phyloP scores from a whole-genome alignment of 139 green algal genomes.

The Edaphochlamys debaryana region DNA sequence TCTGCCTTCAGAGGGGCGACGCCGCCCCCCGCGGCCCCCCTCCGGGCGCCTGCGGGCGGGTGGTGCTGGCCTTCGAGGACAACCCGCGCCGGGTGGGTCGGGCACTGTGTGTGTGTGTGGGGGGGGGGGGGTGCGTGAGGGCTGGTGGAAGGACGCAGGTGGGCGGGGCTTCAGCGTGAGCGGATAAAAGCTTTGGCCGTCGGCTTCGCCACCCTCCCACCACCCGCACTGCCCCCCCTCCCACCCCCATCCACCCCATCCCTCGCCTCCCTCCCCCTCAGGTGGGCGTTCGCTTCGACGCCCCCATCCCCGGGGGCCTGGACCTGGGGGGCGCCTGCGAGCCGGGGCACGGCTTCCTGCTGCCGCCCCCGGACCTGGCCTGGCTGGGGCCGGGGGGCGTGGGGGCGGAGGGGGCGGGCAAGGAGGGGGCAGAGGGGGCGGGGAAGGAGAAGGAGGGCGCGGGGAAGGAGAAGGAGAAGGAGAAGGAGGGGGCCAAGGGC shows the following conservation, averaged over 20 bases:
- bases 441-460: too few species aligned
- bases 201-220: not conserved
- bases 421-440: too few species aligned
- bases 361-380: slow-evolving; percentile 36
- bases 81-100: slow-evolving; percentile 56
- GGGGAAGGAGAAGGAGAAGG: not conserved
- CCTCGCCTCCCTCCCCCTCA: not conserved
- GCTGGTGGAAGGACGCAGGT: too few species aligned
- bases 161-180: too few species aligned
- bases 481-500: not conserved
- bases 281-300: slow-evolving; percentile 51
- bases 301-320: slow-evolving; percentile 50
- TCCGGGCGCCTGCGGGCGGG: slow-evolving; percentile 35
- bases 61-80: slow-evolving; percentile 56
- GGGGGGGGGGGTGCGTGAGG: too few species aligned
- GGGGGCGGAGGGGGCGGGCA: not conserved
- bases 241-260: not conserved
- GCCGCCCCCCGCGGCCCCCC: not conserved
- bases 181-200: not conserved
- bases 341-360: slow-evolving; percentile 56
- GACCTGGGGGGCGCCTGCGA: slow-evolving; percentile 62
- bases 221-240: not conserved
- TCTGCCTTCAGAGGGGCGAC: slow-evolving; percentile 31
- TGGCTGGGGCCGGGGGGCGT: slow-evolving; percentile 34
- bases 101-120: too few species aligned